Percentiles rank a stretch among this genome's conserved stretches.
Evolutionary conservation across 345 rosid genomes (phyloP).

Genomic region (Euphorbia pulcherrima): DNA sequence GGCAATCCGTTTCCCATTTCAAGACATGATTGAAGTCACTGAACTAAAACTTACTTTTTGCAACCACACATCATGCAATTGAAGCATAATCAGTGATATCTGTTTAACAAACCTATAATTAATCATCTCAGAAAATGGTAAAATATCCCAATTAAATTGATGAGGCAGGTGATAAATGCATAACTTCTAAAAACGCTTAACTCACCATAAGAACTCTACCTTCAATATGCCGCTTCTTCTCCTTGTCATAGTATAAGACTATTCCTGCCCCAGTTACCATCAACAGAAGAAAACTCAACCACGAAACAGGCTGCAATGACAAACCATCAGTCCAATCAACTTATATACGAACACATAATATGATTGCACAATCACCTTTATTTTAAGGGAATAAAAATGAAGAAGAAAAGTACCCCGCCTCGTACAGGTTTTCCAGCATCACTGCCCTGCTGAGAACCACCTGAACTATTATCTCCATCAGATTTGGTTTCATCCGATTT

Average conservation of each 20-base stretch:
- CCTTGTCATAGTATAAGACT: conserved; percentile 54
- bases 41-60: neutral
- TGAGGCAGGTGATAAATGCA: neutral
- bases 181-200: conserved; percentile 15
- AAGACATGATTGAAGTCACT: neutral
- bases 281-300: conserved; percentile 85
- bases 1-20: neutral
- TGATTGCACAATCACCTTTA: neutral
- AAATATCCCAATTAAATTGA: neutral
- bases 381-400: neutral
- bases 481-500: conserved; percentile 27
- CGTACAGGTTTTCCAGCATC: conserved; percentile 74
- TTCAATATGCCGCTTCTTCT: conserved; percentile 91
- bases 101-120: neutral
- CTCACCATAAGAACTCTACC: conserved; percentile 93
- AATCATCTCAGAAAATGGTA: neutral
- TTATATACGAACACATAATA: neutral
- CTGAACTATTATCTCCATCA: conserved; percentile 44
- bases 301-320: conserved; percentile 71
- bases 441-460: conserved; percentile 48
- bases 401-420: conserved; percentile 62
- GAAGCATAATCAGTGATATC: neutral
- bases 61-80: neutral
- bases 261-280: conserved; percentile 75
- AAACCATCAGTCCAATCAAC: neutral